These are phyloP conservation scores for Digitaria exilis DNA, from an alignment of 202 grass and related monocot species.

Conservation along the genomic window DNA sequence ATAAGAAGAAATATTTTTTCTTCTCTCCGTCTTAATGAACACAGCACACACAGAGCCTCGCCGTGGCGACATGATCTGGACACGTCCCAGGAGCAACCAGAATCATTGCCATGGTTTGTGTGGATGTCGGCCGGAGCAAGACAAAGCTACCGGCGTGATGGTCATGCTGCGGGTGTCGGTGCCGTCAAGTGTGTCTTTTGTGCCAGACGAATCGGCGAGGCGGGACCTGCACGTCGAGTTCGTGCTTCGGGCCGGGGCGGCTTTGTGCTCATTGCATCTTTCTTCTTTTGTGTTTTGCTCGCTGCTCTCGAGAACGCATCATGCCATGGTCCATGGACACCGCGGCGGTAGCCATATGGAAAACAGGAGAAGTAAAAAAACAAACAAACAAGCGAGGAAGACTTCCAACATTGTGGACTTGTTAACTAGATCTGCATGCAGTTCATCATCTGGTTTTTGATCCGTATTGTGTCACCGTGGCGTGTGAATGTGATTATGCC, in stretches of 20 bases:
- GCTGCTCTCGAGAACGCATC: slow-evolving; percentile 22
- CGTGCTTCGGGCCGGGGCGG: background rate
- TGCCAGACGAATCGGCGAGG: slow-evolving; percentile 9
- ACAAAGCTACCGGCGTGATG: slow-evolving; percentile 31
- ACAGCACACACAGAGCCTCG: too few species aligned
- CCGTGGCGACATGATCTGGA: too few species aligned
- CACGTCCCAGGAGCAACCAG: too few species aligned
- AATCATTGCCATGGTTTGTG: background rate
- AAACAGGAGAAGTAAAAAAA: background rate
- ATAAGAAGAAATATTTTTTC: too few species aligned
- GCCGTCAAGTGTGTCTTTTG: slow-evolving; percentile 11
- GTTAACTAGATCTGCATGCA: background rate
- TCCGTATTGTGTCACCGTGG: background rate
- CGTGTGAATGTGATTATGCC: slow-evolving; percentile 45
- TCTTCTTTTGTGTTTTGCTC: background rate
- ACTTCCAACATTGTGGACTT: too few species aligned
- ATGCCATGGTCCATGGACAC: slow-evolving; percentile 1
- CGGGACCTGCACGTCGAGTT: background rate
- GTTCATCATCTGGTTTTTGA: background rate
- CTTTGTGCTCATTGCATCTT: slow-evolving; percentile 13
- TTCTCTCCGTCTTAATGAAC: too few species aligned
- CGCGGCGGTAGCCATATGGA: background rate
- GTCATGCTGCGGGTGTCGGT: slow-evolving; percentile 29
- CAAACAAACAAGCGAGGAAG: background rate
- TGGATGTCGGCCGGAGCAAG: slow-evolving; percentile 42